Evolutionary conservation across 1,139 yeast species (phyloP).

Genomic region (Candida neerlandica): DNA sequence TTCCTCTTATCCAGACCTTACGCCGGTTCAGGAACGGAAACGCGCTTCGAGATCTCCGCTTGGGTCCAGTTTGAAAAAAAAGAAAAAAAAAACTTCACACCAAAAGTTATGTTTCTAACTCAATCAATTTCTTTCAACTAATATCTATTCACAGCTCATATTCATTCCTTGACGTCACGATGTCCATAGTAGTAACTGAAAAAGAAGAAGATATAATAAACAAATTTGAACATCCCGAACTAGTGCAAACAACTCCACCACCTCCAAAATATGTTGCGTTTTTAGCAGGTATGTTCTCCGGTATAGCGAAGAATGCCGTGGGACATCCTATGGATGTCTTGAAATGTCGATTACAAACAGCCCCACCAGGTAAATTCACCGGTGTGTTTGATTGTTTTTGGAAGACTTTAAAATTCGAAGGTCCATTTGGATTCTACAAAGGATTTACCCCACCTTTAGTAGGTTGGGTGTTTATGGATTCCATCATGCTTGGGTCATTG

Average conservation of each 20-base stretch:
- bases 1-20: background rate
- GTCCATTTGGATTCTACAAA: conserved; percentile 74
- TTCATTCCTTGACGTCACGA: conserved; percentile 7
- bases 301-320: conserved; percentile 82
- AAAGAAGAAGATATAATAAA: conserved; percentile 28
- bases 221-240: conserved; percentile 13
- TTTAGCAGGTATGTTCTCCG: conserved; percentile 85
- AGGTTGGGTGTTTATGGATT: conserved; percentile 94
- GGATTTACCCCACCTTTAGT: conserved; percentile 92
- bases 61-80: background rate
- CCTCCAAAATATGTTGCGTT: conserved; percentile 73
- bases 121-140: background rate
- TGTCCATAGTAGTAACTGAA: conserved; percentile 34
- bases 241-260: conserved; percentile 14
- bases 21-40: background rate
- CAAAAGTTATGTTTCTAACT: background rate
- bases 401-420: conserved; percentile 74
- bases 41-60: background rate
- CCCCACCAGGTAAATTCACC: conserved; percentile 65
- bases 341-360: conserved; percentile 85
- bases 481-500: conserved; percentile 83
- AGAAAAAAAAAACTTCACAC: conserved; percentile 1
- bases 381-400: conserved; percentile 83
- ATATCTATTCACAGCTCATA: background rate
- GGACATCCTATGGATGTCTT: conserved; percentile 95